Evolutionary conservation across 2,329 filamentous ascomycete species (phyloP), one percentile per base, ranked within the genome.

Genomic region (Thielaviopsis euricoi): DNA sequence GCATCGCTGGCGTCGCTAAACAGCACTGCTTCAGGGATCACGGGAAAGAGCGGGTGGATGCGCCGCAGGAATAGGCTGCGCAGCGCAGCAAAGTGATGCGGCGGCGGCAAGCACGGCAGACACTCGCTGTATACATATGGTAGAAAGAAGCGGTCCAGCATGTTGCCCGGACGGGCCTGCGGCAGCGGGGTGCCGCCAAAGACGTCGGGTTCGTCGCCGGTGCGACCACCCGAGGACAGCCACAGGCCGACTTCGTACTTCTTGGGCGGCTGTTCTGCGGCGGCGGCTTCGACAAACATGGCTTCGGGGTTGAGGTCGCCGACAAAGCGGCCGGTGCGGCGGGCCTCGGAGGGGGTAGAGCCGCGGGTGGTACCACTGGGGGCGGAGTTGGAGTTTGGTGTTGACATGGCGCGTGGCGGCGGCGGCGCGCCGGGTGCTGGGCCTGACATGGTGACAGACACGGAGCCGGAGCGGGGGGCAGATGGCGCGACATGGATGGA

Each of bases 291-390:
- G 62, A 79, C 71, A 58, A 83, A 79, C 65, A 82, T 76, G 59
- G 76, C 76, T 64, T 82, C 79, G 1, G 79, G 80, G 62, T 80
- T 82, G 26, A 81, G 64, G 63, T 82, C 79, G 19, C 79, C 78
- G 43, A 82, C 74, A 57, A 81, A 82, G 6, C 79, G 75, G 1
- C 70, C 71, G 0, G 69, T 68, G 46, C 26, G 43, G 10, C 53
- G 59, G 26, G 52, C 21, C 1, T 51, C 55, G 5, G 48, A 46
- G 6, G 48, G 48, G 2, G 55, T 51, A 15, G 58, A 58, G 37
- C 53, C n/a, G 50, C 26, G 53, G 17, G 53, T 53, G 6, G 52
- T 19, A 7, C 21, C 37, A 19, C 49, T 23, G 13, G 63, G 55
- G 15, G 58, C 65, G 26, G 63, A 60, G 19, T 51, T 15, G 22